These are phyloP conservation scores for Voacanga thouarsii DNA, from an alignment of 257 asterid genomes.

Conservation along the genomic window DNA sequence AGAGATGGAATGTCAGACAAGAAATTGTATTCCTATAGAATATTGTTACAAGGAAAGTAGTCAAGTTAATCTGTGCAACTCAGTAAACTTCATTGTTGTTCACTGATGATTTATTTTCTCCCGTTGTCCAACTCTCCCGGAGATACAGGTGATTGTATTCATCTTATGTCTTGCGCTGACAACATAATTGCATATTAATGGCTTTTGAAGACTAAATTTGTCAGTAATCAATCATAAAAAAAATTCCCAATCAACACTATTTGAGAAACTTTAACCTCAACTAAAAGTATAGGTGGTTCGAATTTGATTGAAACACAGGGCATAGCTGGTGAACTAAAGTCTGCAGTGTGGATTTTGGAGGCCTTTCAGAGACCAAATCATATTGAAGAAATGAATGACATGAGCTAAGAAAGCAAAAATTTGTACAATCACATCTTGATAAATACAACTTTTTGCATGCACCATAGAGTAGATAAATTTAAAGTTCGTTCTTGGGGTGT, in stretches of 20 bases:
- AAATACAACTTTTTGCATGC: not conserved
- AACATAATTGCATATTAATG: not conserved
- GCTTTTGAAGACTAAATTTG: not conserved
- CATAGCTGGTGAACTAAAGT: not conserved
- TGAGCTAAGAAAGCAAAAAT: not conserved
- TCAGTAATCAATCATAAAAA: not conserved
- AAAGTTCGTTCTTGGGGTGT: not conserved
- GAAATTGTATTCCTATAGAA: constrained; percentile 10
- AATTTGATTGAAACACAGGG: not conserved
- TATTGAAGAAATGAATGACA: not conserved
- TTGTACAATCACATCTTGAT: not conserved
- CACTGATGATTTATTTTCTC: not conserved
- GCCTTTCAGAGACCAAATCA: not conserved
- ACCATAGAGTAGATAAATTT: not conserved
- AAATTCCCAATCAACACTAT: not conserved
- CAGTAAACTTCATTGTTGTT: no score
- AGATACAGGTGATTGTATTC: not conserved
- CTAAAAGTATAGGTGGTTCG: not conserved
- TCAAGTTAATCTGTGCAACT: no score
- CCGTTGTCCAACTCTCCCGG: not conserved
- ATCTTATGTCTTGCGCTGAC: not conserved
- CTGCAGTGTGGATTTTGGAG: not conserved
- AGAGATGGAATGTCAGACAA: not conserved
- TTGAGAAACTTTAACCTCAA: not conserved
- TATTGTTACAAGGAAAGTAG: not conserved